Evolutionary conservation across 2,329 filamentous ascomycete genomes (phyloP).

Genomic region (Endocalyx cinctus): DNA sequence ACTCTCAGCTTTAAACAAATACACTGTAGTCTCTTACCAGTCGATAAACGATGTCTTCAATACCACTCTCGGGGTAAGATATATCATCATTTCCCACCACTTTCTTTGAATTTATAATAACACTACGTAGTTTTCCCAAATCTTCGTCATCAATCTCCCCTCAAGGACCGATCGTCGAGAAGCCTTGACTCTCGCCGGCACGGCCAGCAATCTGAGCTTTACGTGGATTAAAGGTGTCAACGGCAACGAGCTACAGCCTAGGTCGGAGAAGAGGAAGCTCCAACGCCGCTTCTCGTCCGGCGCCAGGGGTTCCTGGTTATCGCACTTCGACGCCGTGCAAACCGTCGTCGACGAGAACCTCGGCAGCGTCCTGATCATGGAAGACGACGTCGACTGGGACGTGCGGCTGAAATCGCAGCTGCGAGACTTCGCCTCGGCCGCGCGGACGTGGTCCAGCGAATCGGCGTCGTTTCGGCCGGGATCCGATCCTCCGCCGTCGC

Average conservation of each 20-base stretch:
- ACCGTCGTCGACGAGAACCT: slow-evolving; percentile 41
- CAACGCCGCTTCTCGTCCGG: slow-evolving; percentile 4
- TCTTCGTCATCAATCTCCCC: slow-evolving; percentile 49
- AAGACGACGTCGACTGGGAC: slow-evolving; percentile 57
- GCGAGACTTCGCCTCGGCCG: slow-evolving; percentile 32
- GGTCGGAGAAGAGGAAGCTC: slow-evolving; percentile 21
- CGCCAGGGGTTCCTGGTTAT: slow-evolving; percentile 33
- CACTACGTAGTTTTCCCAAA: slow-evolving; percentile 41
- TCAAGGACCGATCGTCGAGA: slow-evolving; percentile 47
- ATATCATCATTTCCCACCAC: no score
- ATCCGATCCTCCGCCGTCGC: background rate
- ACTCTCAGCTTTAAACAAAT: no score
- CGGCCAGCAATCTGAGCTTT: slow-evolving; percentile 37
- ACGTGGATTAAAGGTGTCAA: slow-evolving; percentile 41
- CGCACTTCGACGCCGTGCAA: slow-evolving; percentile 32
- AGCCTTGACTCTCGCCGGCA: slow-evolving; percentile 42
- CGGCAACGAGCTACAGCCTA: slow-evolving; percentile 27
- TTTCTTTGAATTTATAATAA: no score
- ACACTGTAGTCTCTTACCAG: no score
- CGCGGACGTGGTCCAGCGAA: slow-evolving; percentile 20
- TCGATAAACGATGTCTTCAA: no score
- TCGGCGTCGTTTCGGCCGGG: background rate
- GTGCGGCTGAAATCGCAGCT: slow-evolving; percentile 45
- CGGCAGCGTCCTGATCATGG: slow-evolving; percentile 46
- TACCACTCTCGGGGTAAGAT: no score